Base-by-base conservation (phyloP, 305 asterid species). In the Andrographis paniculata region DNA sequence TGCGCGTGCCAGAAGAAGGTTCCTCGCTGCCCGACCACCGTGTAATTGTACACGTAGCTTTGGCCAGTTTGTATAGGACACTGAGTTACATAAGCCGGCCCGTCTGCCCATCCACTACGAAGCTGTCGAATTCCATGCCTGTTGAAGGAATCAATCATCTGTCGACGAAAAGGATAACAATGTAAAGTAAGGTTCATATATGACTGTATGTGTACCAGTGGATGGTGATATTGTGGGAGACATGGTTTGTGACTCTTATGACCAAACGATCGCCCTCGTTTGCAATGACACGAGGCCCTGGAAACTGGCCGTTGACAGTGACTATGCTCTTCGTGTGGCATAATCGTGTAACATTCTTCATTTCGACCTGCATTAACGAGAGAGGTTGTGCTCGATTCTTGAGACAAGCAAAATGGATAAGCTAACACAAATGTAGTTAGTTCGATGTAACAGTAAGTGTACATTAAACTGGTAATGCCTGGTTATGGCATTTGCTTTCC, bases 121-220 rank as follows among this genome's bases (percentile, higher is more conserved):
- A 77, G 70, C 30, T 74, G 80, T 49, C 83, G 55, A 23, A 77
- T 77, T 15, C 91, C 86, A 35, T 77, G 91, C 91, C 79, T 79
- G 59, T 56, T 6, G 8, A 24, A 4, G 30, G 8, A 24, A 4
- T 3, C 8, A 24, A 24, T 24, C 30, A 24, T 8, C 6, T 24
- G 4, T 3, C 30, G 6, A 24, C 8, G 8, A 24, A 4, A 8
- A 4, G 6, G 6, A 24, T 3, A 3, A 8, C 30, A 24, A 8
- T 8, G 8, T 3, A 24, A 24, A 4, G 30, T 3, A 24, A 24
- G 4, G 30, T 4, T 24, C 30, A 3, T 24, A 3, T 24, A n/a
- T 24, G 4, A 24, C 30, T 3, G 6, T 3, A 8, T 17, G 6
- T 23, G 16, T 69, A 73, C 80, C 78, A 70, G 37, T 74, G 81